Evolutionary conservation across 164 flowering plant genomes (phyloP).

Genomic region (Paratinospora sagittata): DNA sequence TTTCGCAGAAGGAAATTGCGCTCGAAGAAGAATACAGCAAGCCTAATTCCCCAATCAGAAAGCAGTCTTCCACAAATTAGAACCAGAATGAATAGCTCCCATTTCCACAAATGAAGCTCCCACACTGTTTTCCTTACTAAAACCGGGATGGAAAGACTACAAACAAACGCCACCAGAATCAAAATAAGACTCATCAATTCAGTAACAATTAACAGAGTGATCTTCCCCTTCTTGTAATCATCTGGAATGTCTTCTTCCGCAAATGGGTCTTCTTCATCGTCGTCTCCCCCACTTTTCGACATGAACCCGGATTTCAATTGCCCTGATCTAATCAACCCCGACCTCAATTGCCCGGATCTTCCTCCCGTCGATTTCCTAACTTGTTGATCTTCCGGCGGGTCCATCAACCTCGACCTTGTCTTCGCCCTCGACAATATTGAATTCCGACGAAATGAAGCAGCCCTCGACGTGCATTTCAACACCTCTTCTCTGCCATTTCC

Average conservation of each 20-base stretch:
- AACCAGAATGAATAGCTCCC: constrained; percentile 57
- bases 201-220: constrained; percentile 24
- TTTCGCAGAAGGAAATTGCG: constrained; percentile 55
- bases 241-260: constrained; percentile 44
- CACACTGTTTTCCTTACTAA: constrained; percentile 27
- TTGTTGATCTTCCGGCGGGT: constrained; percentile 20
- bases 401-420: constrained; percentile 50
- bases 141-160: constrained; percentile 32
- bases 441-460: constrained; percentile 20
- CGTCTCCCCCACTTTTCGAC: constrained; percentile 16
- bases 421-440: constrained; percentile 24
- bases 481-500: not conserved
- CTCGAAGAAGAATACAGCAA: constrained; percentile 56
- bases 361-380: constrained; percentile 11
- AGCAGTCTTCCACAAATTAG: constrained; percentile 62
- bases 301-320: constrained; percentile 21
- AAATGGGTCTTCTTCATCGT: constrained; percentile 48
- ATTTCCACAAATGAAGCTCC: constrained; percentile 62
- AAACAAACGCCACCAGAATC: constrained; percentile 34
- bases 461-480: constrained; percentile 23
- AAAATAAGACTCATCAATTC: constrained; percentile 45
- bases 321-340: constrained; percentile 17
- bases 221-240: constrained; percentile 30
- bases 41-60: constrained; percentile 60
- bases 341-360: constrained; percentile 8